A percentile compares a stretch with the other conserved stretches of the same genome.
phyloP scores from a whole-genome alignment of 148 eudicot genomes.

The Vaccinium corymbosum region DNA sequence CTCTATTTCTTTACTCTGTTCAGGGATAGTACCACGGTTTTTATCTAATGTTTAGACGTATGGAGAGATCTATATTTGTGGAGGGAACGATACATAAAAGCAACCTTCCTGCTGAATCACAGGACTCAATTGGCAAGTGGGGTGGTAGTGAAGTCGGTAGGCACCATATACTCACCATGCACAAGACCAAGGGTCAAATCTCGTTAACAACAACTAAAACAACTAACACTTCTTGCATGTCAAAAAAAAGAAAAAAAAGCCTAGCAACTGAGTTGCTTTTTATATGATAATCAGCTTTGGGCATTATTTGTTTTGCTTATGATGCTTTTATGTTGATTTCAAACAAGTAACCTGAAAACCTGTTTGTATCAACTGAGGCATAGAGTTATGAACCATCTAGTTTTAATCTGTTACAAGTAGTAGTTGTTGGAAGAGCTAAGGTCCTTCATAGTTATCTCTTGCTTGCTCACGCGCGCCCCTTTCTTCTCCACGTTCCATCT shows the following conservation, averaged over 20 bases:
- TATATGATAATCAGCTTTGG: too few species aligned
- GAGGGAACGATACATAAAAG: too few species aligned
- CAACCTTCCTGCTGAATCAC: not conserved
- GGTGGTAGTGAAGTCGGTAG: too few species aligned
- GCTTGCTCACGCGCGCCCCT: not conserved
- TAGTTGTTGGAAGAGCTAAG: not conserved
- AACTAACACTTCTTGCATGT: too few species aligned
- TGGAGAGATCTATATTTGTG: not conserved
- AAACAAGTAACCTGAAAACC: not conserved
- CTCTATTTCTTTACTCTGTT: not conserved
- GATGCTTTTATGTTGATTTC: not conserved
- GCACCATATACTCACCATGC: too few species aligned
- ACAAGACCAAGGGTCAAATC: too few species aligned
- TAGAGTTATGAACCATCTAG: not conserved
- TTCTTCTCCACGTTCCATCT: not conserved
- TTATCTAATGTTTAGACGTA: not conserved
- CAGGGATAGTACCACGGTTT: not conserved
- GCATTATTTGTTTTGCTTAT: too few species aligned
- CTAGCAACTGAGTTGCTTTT: too few species aligned
- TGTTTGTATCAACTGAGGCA: conserved; percentile 2
- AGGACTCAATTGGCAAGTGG: not conserved
- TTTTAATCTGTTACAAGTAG: not conserved
- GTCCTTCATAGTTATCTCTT: not conserved
- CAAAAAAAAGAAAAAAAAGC: too few species aligned
- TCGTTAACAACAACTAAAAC: too few species aligned